Conservation (phyloP, 139 green algal genomes). For the Volvox africanus region DNA sequence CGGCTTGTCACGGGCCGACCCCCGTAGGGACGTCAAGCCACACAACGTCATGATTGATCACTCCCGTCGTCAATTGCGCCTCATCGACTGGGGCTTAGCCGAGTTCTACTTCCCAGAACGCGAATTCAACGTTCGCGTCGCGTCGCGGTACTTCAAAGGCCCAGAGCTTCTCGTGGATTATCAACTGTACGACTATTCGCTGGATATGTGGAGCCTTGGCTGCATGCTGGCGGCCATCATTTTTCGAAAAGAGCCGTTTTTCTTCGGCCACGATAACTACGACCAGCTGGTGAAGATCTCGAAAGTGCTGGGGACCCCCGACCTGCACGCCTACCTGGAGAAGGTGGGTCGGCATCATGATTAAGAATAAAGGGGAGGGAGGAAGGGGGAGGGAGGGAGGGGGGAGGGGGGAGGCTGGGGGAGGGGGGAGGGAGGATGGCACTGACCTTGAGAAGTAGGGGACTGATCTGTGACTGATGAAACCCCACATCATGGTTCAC, state of each 20-base stretch:
- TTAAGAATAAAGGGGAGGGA: too few relatives aligned
- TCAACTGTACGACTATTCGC: conserved; percentile 97
- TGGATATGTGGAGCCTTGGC: conserved; percentile 98
- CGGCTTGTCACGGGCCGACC: too few relatives aligned
- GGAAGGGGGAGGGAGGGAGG: too few relatives aligned
- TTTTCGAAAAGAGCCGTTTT: conserved; percentile 98
- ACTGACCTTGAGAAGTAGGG: too few relatives aligned
- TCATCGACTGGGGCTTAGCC: conserved; percentile 99
- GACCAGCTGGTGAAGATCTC: conserved; percentile 99
- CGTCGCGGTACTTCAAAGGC: conserved; percentile 96
- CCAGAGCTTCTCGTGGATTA: conserved; percentile 98
- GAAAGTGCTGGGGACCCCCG: conserved; percentile 94
- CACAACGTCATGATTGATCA: conserved; percentile 99
- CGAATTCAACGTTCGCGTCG: conserved; percentile 98
- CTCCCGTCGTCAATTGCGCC: conserved; percentile 87
- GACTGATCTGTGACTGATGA: too few relatives aligned
- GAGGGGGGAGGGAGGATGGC: too few relatives aligned
- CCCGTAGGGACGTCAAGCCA: conserved; percentile 79
- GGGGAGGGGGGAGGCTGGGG: background rate
- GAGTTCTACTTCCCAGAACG: conserved; percentile 98
- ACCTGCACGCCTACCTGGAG: conserved; percentile 89
- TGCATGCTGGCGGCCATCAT: conserved; percentile 90
- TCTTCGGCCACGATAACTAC: conserved; percentile 99
- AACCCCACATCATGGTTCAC: too few relatives aligned
- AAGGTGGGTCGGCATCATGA: too few relatives aligned